Evolutionary conservation across 257 asterid genomes (phyloP).

Genomic region (Solanum commersonii): DNA sequence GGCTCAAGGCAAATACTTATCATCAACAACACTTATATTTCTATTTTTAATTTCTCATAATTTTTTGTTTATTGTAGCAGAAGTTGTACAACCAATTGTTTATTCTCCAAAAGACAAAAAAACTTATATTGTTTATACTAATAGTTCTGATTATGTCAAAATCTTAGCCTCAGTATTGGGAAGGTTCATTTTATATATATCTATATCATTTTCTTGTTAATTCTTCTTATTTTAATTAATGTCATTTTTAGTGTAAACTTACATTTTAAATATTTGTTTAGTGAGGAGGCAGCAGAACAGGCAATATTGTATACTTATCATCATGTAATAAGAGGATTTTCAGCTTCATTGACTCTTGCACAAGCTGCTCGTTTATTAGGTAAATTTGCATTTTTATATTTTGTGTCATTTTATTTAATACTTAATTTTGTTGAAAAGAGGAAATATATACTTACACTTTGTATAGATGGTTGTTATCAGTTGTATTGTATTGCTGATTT

Average conservation of each 20-base stretch:
- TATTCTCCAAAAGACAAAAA: not conserved
- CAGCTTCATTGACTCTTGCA: slow-evolving; percentile 6
- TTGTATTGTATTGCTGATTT: too few relatives aligned
- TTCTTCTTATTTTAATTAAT: not conserved
- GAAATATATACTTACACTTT: not conserved
- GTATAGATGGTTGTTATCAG: not conserved
- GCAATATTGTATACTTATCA: slow-evolving; percentile 7
- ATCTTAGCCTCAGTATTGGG: not conserved
- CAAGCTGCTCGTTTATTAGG: slow-evolving; percentile 1
- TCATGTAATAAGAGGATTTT: slow-evolving; percentile 8
- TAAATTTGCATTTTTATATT: not conserved
- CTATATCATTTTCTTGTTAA: not conserved
- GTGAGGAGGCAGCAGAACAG: slow-evolving; percentile 4
- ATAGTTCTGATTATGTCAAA: not conserved
- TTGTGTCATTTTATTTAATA: not conserved
- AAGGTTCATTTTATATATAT: not conserved
- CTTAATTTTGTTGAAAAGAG: not conserved
- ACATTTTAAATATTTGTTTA: not conserved
- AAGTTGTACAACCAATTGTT: not conserved
- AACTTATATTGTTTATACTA: not conserved
- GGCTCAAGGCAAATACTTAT: not conserved
- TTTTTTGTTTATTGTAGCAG: not conserved
- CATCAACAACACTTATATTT: not conserved
- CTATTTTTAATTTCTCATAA: not conserved
- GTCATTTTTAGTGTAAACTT: not conserved